Percentiles rank a stretch among this genome's conserved stretches.
Conservation (phyloP, 352 stramenopile species). For the Phytophthora boehmeriae region DNA sequence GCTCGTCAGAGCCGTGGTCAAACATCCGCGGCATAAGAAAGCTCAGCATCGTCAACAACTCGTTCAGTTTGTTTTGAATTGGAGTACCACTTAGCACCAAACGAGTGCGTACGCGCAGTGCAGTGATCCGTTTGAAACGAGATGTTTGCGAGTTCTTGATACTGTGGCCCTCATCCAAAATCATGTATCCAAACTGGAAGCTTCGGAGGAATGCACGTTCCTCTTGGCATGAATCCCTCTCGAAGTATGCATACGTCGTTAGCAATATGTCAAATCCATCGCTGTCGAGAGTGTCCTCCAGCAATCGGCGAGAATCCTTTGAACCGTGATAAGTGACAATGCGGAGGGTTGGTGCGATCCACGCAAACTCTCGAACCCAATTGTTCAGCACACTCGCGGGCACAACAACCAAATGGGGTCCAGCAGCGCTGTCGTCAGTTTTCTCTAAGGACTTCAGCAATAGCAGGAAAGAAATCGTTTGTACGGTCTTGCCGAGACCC, state of each 20-base stretch:
- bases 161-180: constrained; percentile 93
- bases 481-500: constrained; percentile 94
- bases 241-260: constrained; percentile 93
- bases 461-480: constrained; percentile 83
- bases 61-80: constrained; percentile 91
- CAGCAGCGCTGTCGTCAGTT: constrained; percentile 26
- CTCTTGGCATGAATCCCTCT: constrained; percentile 83
- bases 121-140: constrained; percentile 89
- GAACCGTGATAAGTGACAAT: constrained; percentile 86
- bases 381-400: constrained; percentile 93
- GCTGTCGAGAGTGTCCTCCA: constrained; percentile 55
- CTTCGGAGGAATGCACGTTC: constrained; percentile 81
- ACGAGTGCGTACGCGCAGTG: constrained; percentile 69
- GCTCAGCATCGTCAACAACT: constrained; percentile 89
- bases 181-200: constrained; percentile 91
- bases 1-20: constrained; percentile 78
- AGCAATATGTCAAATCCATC: constrained; percentile 86
- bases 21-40: constrained; percentile 94
- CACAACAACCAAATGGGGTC: constrained; percentile 93
- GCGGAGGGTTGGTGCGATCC: constrained; percentile 91
- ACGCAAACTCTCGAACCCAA: constrained; percentile 92
- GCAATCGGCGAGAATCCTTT: constrained; percentile 61
- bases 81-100: constrained; percentile 89
- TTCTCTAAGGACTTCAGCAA: constrained; percentile 58
- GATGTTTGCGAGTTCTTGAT: constrained; percentile 93